Base-by-base conservation (phyloP, 164 flowering plant genomes). In the Litsea cubeba region DNA sequence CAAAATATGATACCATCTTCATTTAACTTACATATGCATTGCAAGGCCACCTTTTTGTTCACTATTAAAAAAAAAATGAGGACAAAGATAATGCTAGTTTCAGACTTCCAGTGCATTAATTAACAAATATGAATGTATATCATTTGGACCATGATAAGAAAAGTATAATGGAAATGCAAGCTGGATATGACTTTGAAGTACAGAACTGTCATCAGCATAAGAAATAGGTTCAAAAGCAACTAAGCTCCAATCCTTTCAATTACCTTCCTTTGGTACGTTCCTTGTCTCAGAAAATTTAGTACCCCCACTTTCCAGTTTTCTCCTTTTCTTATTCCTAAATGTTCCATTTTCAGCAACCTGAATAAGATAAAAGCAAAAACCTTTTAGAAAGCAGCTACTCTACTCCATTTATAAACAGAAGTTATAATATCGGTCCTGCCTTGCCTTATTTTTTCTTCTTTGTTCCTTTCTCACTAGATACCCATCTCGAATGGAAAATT, bases 401-500 rank as follows among this genome's bases (percentile, higher is more conserved):
- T 24, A 26, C 46, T 40, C 46, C 46, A 40, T 40, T 74, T 20
- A 76, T 76, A 26, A 65, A 60, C 57, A 65, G 10, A 28, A 50
- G 54, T 24, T 12, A 69, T 49, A 64, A 26, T 32, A 4, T 65
- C 76, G 64, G 78, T 28, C 50, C 65, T 28, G 54, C 62, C 80
- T 40, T 72, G 75, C 82, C 65, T 76, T 85, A 50, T 22, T 78
- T 73, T 72, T 84, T 68, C 74, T 81, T 46, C 82, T 86, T 62
- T 79, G 84, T 72, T 73, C 84, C 54, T 72, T 83, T 78, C 75
- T 74, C 65, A 85, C 81, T 26, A 87, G 62, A 25, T 73, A 74
- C 65, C 89, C 95, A 82, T 83, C 72, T 58, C 83, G 77, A 18
- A 85, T 65, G 51, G 67, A 73, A 58, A 79, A 51, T 74, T 82